phyloP scores from a whole-genome alignment of 1,284 basidiomycete species.

The Rhodotorula sp. region DNA sequence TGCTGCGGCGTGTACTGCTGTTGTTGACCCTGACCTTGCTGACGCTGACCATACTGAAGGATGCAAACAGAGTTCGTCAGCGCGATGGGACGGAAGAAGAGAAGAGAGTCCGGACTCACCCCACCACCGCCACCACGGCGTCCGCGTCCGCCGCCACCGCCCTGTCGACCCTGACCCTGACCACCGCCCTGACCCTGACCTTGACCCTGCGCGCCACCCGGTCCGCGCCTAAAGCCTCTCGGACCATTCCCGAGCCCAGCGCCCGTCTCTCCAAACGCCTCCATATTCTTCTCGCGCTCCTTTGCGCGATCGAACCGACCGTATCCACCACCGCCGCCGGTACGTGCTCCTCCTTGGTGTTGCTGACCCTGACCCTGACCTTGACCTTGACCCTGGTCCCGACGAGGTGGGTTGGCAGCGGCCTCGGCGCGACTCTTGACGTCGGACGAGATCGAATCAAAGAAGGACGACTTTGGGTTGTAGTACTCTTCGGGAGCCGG shows the following conservation, averaged over 20 bases:
- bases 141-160: constrained; percentile 11
- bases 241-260: constrained; percentile 16
- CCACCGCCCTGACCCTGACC: neutral
- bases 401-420: neutral
- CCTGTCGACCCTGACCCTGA: neutral
- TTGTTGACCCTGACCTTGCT: constrained; percentile 8
- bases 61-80: fast-evolving
- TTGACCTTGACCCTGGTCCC: neutral
- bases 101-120: neutral
- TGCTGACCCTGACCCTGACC: neutral
- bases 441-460: constrained; percentile 46
- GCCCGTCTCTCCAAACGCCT: constrained; percentile 44
- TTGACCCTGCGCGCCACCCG: constrained; percentile 5
- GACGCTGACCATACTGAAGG: constrained; percentile 5
- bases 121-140: constrained; percentile 3
- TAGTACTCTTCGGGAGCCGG: constrained; percentile 37
- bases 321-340: constrained; percentile 25
- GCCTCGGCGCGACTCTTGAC: constrained; percentile 37
- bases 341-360: constrained; percentile 14
- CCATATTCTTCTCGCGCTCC: constrained; percentile 44
- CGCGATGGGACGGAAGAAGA: neutral
- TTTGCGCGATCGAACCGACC: constrained; percentile 40
- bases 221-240: constrained; percentile 14
- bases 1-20: neutral
- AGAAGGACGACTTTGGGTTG: constrained; percentile 45